These are phyloP conservation scores for Taphrina pruni DNA, from an alignment of 1,139 yeast genomes.

Conservation along the genomic window DNA sequence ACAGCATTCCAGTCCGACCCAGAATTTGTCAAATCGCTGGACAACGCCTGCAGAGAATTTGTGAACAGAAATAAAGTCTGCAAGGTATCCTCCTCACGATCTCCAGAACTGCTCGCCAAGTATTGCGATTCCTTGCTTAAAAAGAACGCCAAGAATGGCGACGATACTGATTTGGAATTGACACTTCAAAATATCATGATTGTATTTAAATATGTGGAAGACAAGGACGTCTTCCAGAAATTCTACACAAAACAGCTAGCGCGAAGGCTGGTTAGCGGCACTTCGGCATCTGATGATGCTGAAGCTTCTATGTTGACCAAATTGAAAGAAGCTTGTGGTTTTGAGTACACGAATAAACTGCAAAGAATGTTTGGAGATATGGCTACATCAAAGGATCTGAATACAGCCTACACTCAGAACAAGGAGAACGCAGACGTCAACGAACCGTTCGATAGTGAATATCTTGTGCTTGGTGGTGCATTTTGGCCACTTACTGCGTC, in stretches of 20 bases:
- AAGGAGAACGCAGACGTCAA: constrained; percentile 51
- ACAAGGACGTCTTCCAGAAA: constrained; percentile 93
- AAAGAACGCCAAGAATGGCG: constrained; percentile 73
- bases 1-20: constrained; percentile 76
- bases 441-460: constrained; percentile 62
- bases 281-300: constrained; percentile 79
- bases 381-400: constrained; percentile 81
- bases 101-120: constrained; percentile 90
- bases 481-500: constrained; percentile 83
- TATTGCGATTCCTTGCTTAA: constrained; percentile 81
- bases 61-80: constrained; percentile 87
- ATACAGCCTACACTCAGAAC: constrained; percentile 63
- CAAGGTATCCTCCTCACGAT: constrained; percentile 63
- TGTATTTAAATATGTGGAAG: constrained; percentile 84
- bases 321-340: constrained; percentile 86
- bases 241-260: constrained; percentile 90
- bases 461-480: constrained; percentile 80
- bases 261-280: constrained; percentile 82
- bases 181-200: constrained; percentile 79
- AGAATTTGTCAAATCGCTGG: constrained; percentile 83
- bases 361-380: constrained; percentile 97
- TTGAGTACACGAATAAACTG: constrained; percentile 90
- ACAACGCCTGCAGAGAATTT: constrained; percentile 78
- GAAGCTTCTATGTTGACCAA: constrained; percentile 87
- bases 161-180: constrained; percentile 68